These are phyloP conservation scores for Fimicolochytrium jonesii DNA, from an alignment of 192 early-diverging fungal genomes.

Conservation along the genomic window DNA sequence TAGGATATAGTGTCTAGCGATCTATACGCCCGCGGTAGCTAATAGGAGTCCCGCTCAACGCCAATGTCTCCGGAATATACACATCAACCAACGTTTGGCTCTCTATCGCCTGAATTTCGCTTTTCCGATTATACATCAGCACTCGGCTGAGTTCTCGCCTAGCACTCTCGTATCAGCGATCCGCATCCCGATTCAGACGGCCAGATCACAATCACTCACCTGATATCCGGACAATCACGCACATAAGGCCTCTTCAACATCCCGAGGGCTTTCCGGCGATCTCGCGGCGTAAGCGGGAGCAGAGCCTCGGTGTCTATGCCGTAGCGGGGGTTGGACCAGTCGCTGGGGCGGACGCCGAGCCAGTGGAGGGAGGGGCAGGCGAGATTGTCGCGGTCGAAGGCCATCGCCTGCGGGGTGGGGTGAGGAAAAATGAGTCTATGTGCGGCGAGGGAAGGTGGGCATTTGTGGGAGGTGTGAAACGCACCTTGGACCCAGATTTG, in stretches of 20 bases:
- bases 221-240: background rate
- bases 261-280: slow-evolving; percentile 18
- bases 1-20: no score
- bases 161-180: no score
- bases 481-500: slow-evolving; percentile 29
- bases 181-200: background rate
- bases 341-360: slow-evolving; percentile 10
- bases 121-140: slow-evolving; percentile 19
- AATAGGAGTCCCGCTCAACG: no score
- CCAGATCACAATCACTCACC: background rate
- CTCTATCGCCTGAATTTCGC: slow-evolving; percentile 27
- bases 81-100: no score
- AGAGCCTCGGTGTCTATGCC: slow-evolving; percentile 6
- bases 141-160: slow-evolving; percentile 17
- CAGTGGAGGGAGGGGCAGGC: slow-evolving; percentile 9
- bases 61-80: no score
- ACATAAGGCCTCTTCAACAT: slow-evolving; percentile 7
- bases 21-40: no score
- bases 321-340: slow-evolving; percentile 3
- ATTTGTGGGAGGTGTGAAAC: background rate
- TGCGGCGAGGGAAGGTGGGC: background rate
- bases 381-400: slow-evolving; percentile 16
- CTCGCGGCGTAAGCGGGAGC: slow-evolving; percentile 18
- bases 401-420: slow-evolving; percentile 17
- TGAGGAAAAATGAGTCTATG: background rate